Conservation (phyloP, 1,284 basidiomycete species). For the Cutaneotrichosporon curvatum region DNA sequence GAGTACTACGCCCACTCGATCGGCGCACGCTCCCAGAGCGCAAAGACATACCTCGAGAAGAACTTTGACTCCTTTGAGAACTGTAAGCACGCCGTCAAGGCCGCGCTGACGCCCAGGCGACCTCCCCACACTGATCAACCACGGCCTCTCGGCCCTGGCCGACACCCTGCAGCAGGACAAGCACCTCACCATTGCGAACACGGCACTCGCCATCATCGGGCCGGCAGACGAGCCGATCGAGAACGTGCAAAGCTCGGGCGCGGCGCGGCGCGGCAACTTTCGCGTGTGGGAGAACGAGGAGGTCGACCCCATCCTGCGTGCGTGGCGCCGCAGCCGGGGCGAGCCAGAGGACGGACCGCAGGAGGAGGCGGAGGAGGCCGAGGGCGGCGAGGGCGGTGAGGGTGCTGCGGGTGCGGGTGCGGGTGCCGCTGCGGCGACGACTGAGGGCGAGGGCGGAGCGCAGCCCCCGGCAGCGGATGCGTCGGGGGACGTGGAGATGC, state of each 20-base stretch:
- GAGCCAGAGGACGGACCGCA: slow-evolving; percentile 42
- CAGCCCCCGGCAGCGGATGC: neutral
- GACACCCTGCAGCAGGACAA: slow-evolving; percentile 98
- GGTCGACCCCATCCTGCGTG: slow-evolving; percentile 63
- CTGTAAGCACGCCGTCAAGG: slow-evolving; percentile 53
- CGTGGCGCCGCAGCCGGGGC: slow-evolving; percentile 42
- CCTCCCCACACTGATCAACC: slow-evolving; percentile 76
- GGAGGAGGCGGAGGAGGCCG: slow-evolving; percentile 16
- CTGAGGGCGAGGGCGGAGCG: neutral
- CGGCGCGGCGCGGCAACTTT: slow-evolving; percentile 38
- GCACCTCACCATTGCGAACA: slow-evolving; percentile 82
- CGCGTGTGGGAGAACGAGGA: slow-evolving; percentile 50
- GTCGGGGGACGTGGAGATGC: neutral
- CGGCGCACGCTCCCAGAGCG: slow-evolving; percentile 92
- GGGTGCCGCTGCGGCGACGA: neutral
- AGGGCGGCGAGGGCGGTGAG: neutral
- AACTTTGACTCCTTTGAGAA: slow-evolving; percentile 80
- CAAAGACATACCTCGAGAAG: slow-evolving; percentile 96
- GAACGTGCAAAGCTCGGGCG: slow-evolving; percentile 20
- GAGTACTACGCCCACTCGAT: slow-evolving; percentile 99
- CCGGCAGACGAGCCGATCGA: slow-evolving; percentile 44
- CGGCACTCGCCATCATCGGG: slow-evolving; percentile 84
- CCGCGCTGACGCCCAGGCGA: slow-evolving; percentile 52
- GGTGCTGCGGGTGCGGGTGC: neutral
- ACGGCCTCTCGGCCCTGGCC: slow-evolving; percentile 84